Evolutionary conservation across 257 asterid genomes (phyloP), one percentile per base, ranked within the genome.

Genomic region (Penstemon davidsonii): DNA sequence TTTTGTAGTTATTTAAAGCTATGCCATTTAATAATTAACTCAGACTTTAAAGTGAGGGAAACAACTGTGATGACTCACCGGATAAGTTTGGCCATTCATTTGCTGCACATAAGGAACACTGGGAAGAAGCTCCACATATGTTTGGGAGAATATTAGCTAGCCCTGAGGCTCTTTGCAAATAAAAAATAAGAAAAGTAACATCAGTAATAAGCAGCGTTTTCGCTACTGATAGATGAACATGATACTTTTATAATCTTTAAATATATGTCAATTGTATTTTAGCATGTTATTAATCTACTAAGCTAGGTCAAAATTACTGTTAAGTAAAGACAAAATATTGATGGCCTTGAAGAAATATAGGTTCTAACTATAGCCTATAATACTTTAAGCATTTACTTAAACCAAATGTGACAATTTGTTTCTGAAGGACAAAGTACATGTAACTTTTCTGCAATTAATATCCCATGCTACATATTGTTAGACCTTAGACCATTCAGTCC

Each of bases 401-500:
- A 37, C 43, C 51, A 40, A 68, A 25, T 39, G 25, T 18, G n/a
- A 37, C 67, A 5, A 39, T 58, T 39, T 44, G 51, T 36, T 56
- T 69, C 42, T 59, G n/a, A 15, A 53, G 7, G 36, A 6, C 10
- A 38, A 5, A 8, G 59, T 37, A 43, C 51, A 10, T 38, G 10
- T 11, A 50, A 41, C 75, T 62, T 62, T 25, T 52, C 13, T 41
- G 51, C 53, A 7, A n/a, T 12, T 53, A 62, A 55, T 19, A n/a
- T 45, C 38, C 7, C 4, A 12, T 43, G 50, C 47, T 52, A 37
- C 55, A 33, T 47, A 37, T 49, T 56, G 54, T 40, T 63, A 3
- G 52, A 45, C n/a, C 61, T 25, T 33, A 67, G 25, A 45, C n/a
- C 61, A 60, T 61, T 37, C 56, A 56, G 69, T 70, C 54, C 50